These are phyloP conservation scores for Novymonas esmeraldas DNA, from an alignment of 208 protist species.

Conservation along the genomic window DNA sequence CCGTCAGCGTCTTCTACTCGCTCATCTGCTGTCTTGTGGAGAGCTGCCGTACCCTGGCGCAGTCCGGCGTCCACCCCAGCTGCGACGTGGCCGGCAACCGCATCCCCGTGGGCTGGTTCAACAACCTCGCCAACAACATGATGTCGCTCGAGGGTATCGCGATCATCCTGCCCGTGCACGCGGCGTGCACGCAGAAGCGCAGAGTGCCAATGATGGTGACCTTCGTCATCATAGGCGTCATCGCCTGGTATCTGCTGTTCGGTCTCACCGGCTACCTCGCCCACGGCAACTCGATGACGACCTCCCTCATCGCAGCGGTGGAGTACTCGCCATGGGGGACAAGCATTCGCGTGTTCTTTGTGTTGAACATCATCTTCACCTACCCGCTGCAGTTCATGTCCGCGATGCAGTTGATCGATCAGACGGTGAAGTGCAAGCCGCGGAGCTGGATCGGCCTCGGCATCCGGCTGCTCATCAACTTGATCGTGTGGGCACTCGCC, in stretches of 20 bases:
- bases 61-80: conserved; percentile 19
- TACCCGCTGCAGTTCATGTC: conserved; percentile 84
- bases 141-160: conserved; percentile 81
- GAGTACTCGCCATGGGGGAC: conserved; percentile 50
- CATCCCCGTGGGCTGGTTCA: conserved; percentile 57
- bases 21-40: conserved; percentile 50
- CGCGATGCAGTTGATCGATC: conserved; percentile 77
- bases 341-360: conserved; percentile 44
- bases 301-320: conserved; percentile 47
- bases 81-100: conserved; percentile 35
- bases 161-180: conserved; percentile 72
- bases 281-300: conserved; percentile 45
- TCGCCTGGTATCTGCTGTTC: conserved; percentile 64
- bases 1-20: conserved; percentile 63
- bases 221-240: conserved; percentile 47
- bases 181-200: conserved; percentile 64
- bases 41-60: conserved; percentile 24
- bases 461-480: conserved; percentile 59
- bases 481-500: conserved; percentile 64
- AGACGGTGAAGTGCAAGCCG: conserved; percentile 47
- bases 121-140: conserved; percentile 80
- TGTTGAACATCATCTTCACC: conserved; percentile 67
- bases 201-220: conserved; percentile 52
- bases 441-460: conserved; percentile 54
- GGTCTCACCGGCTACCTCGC: conserved; percentile 75